Conservation (phyloP, 164 flowering plant species). For the Aristolochia californica region DNA sequence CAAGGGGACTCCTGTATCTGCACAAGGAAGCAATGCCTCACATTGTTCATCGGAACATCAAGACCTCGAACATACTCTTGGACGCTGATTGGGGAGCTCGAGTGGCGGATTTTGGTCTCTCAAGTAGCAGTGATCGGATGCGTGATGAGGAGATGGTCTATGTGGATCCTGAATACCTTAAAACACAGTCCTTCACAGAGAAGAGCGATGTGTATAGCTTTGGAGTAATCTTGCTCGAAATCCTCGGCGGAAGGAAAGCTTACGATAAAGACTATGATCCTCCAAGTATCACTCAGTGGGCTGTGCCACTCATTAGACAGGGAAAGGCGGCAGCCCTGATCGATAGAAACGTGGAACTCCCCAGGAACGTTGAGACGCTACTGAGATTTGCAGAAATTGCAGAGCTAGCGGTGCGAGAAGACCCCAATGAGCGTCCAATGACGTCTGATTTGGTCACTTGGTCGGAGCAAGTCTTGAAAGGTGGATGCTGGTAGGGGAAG, state of each 20-base stretch:
- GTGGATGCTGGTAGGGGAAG: conserved; percentile 39
- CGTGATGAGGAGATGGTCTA: conserved; percentile 18
- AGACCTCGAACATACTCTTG: conserved; percentile 49
- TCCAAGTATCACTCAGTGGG: conserved; percentile 65
- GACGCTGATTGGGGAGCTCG: conserved; percentile 44
- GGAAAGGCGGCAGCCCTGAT: conserved; percentile 68
- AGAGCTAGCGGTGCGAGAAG: conserved; percentile 52
- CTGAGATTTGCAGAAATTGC: conserved; percentile 75
- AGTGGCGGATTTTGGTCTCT: conserved; percentile 62
- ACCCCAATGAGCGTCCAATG: conserved; percentile 45
- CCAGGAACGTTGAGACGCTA: conserved; percentile 74
- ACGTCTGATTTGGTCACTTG: conserved; percentile 48
- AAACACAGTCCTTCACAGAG: conserved; percentile 7
- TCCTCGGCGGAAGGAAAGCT: conserved; percentile 77
- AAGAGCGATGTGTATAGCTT: conserved; percentile 55
- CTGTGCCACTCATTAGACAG: conserved; percentile 56
- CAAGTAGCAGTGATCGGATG: conserved; percentile 35
- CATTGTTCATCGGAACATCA: conserved; percentile 55
- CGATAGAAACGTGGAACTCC: conserved; percentile 55
- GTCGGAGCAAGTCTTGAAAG: conserved; percentile 56
- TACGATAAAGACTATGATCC: conserved; percentile 57
- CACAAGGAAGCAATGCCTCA: conserved; percentile 51
- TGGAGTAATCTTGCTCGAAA: conserved; percentile 72
- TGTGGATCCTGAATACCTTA: conserved; percentile 6
- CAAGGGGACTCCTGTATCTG: conserved; percentile 35